phyloP scores from a whole-genome alignment of 2,329 filamentous ascomycete species.

The Massarina eburnea region DNA sequence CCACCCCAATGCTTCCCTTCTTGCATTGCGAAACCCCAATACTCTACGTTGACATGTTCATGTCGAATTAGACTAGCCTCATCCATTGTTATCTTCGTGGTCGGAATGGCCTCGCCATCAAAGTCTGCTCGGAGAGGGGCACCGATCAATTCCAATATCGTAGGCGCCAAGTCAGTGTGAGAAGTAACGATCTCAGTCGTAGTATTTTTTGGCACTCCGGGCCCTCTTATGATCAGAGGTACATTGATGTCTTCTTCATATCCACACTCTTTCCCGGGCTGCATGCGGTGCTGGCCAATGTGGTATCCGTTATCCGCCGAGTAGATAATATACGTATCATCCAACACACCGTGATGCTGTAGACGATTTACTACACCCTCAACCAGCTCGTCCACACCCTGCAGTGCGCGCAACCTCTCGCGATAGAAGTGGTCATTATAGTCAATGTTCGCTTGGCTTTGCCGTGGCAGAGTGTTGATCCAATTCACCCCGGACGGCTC shows the following conservation, averaged over 20 bases:
- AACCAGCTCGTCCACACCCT: conserved; percentile 58
- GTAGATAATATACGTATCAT: conserved; percentile 50
- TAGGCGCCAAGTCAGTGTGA: conserved; percentile 45
- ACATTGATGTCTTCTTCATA: conserved; percentile 47
- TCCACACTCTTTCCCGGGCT: conserved; percentile 44
- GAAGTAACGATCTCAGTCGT: conserved; percentile 38
- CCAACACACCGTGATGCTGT: conserved; percentile 45
- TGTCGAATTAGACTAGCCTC: conserved; percentile 12
- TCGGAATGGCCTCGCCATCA: conserved; percentile 41
- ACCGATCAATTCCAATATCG: conserved; percentile 37
- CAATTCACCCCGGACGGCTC: conserved; percentile 48
- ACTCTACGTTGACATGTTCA: conserved; percentile 46
- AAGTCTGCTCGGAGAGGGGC: conserved; percentile 28
- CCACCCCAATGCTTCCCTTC: conserved; percentile 20
- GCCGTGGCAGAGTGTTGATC: conserved; percentile 47
- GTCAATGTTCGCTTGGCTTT: conserved; percentile 50
- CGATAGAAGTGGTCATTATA: conserved; percentile 57
- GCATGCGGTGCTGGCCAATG: conserved; percentile 44
- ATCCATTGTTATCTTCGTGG: conserved; percentile 22
- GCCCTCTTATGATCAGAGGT: conserved; percentile 43
- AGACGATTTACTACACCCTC: conserved; percentile 48
- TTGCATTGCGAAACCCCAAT: conserved; percentile 39
- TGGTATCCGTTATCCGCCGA: conserved; percentile 46
- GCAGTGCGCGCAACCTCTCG: conserved; percentile 50
- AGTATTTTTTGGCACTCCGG: conserved; percentile 30